phyloP scores from a whole-genome alignment of 805 yeast genomes.

The Myxozyma lipomycoides region DNA sequence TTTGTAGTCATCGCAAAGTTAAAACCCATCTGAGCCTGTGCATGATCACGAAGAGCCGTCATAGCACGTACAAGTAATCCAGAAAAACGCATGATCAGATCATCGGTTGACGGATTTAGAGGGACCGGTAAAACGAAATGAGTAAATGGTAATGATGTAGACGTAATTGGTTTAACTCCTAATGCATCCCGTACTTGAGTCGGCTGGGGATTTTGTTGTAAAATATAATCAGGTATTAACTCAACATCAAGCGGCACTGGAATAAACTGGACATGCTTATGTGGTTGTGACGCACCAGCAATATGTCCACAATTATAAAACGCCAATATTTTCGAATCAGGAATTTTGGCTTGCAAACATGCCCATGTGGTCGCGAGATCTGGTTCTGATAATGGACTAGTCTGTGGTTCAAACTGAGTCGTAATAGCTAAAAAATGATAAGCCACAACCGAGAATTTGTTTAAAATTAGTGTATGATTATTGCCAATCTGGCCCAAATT shows the following conservation, averaged over 20 bases:
- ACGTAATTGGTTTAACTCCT: conserved; percentile 56
- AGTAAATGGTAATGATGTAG: conserved; percentile 65
- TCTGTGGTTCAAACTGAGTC: conserved; percentile 66
- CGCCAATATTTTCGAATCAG: conserved; percentile 58
- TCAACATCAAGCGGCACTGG: conserved; percentile 56
- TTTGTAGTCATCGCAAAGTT: conserved; percentile 76
- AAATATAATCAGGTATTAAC: conserved; percentile 51
- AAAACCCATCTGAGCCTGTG: conserved; percentile 52
- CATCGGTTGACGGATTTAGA: conserved; percentile 45
- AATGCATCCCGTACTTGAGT: conserved; percentile 12
- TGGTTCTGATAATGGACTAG: conserved; percentile 61
- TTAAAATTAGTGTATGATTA: conserved; percentile 61
- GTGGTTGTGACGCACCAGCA: conserved; percentile 93
- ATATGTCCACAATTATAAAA: conserved; percentile 85
- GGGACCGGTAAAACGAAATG: conserved; percentile 74
- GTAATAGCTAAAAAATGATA: conserved; percentile 79
- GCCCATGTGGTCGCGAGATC: conserved; percentile 62
- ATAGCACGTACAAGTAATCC: conserved; percentile 67
- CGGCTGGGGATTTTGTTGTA: background rate
- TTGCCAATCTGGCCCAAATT: conserved; percentile 52
- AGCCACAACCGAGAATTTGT: conserved; percentile 81
- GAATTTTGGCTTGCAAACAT: conserved; percentile 43
- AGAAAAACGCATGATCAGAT: conserved; percentile 66
- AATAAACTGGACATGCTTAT: conserved; percentile 87
- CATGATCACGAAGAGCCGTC: conserved; percentile 46